Conservation (phyloP, 2,329 filamentous ascomycete genomes). For the Nothomitra cinnamomea region DNA sequence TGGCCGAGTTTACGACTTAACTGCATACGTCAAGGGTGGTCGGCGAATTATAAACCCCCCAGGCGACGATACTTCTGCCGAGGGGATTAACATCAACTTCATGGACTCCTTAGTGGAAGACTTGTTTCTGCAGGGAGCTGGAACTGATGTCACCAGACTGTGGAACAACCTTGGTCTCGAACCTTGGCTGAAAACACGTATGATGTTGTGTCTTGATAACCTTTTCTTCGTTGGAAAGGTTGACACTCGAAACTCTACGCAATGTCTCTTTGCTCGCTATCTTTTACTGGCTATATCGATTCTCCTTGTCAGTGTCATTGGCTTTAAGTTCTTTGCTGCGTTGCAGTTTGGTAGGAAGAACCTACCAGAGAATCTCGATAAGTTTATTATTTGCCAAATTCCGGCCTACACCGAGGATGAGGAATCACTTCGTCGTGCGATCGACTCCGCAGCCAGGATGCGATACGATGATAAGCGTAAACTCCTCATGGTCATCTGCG, state of each 20-base stretch:
- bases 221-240: constrained; percentile 87
- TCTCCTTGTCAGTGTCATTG: constrained; percentile 63
- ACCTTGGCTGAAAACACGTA: constrained; percentile 39
- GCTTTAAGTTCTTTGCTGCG: constrained; percentile 92
- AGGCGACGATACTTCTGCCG: constrained; percentile 30
- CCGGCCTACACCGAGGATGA: constrained; percentile 97
- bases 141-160: constrained; percentile 65
- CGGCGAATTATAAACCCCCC: constrained; percentile 41
- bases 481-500: constrained; percentile 78
- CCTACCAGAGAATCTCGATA: constrained; percentile 87
- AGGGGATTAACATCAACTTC: constrained; percentile 48
- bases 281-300: constrained; percentile 74
- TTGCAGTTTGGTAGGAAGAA: constrained; percentile 88
- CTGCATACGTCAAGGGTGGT: constrained; percentile 63
- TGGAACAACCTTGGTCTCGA: constrained; percentile 57
- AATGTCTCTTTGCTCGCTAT: constrained; percentile 79
- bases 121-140: constrained; percentile 61
- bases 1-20: constrained; percentile 73
- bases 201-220: constrained; percentile 77
- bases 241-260: constrained; percentile 73
- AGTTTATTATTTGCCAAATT: constrained; percentile 95
- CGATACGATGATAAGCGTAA: constrained; percentile 97
- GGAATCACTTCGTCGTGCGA: constrained; percentile 87
- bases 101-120: constrained; percentile 60
- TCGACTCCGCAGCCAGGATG: constrained; percentile 91